Percentiles rank a stretch among this genome's conserved stretches.
phyloP scores from a whole-genome alignment of 306 rosid genomes.

The Castanea sativa region DNA sequence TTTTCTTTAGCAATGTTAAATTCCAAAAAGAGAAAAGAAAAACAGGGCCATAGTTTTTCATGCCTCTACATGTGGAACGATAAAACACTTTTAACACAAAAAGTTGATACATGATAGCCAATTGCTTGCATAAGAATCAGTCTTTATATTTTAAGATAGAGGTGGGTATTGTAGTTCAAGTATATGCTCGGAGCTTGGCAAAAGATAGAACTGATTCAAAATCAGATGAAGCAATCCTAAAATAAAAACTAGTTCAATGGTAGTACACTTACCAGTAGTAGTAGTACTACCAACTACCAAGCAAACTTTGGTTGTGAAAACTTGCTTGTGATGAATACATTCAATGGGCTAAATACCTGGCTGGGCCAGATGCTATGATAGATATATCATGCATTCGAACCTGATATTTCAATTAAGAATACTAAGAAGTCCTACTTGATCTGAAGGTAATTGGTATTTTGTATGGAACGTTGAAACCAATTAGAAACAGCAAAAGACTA shows the following conservation, averaged over 20 bases:
- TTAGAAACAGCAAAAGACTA: too few species aligned
- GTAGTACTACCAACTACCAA: too few species aligned
- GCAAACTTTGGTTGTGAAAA: too few species aligned
- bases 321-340: too few species aligned
- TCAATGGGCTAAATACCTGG: too few species aligned
- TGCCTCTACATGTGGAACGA: background rate
- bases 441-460: too few species aligned
- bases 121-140: background rate
- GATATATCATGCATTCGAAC: too few species aligned
- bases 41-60: background rate
- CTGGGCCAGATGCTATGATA: too few species aligned
- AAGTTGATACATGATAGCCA: background rate
- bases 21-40: background rate
- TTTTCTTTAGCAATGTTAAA: conserved; percentile 2
- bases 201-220: background rate
- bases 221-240: background rate
- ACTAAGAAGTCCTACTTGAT: too few species aligned
- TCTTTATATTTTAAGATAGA: background rate
- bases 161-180: background rate
- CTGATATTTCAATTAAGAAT: too few species aligned
- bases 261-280: too few species aligned
- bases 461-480: too few species aligned
- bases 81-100: background rate
- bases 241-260: background rate
- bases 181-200: background rate